Evolutionary conservation across 2,329 filamentous ascomycete species (phyloP), one percentile per base, ranked within the genome.

Genomic region (Stachybotrys elegans): DNA sequence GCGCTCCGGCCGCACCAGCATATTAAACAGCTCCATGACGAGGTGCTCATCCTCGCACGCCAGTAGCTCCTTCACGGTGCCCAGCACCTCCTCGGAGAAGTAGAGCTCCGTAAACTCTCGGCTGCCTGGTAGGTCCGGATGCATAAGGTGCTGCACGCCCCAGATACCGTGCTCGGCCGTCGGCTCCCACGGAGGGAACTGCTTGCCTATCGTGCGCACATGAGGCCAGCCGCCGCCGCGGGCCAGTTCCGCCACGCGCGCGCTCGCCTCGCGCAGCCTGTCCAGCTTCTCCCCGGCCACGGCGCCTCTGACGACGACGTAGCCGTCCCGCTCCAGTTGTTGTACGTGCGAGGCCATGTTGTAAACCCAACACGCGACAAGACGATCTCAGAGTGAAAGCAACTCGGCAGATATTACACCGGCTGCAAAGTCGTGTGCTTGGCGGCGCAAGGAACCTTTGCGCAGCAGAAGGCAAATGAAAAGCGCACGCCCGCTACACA

Each of bases 21-120:
- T 75, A 60, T 95, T 95, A 67, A 89, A 90, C 16, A 95, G 69
- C 66, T 95, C 90, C 81, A 95, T 87, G 31, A 92, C 84, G 19
- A 95, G 70, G 2, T 83, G 72, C 5, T 84, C 79, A 25, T 82
- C 77, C 16, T 53, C 51, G 45, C 67, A 70, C 43, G 66, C 58
- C 31, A 94, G 69, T 3, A 95, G 67, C 57, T 81, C 76, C 51
- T 77, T 78, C 2, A 84, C 83, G 2, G 86, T 74, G 22, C 65
- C 60, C 1, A 92, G 63, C 7, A 92, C 69, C 21, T 73, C 70
- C 19, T 76, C 69, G 25, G 81, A 79, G 60, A 95, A 95, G 67
- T 95, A 95, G 45, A 78, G 72, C 41, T 70, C 61, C 5, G 81
- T 76, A 64, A 91, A 94, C 4, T 73, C 60, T 3, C 72, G 63